Evolutionary conservation across 2,329 filamentous ascomycete genomes (phyloP), one percentile per base, ranked within the genome.

Genomic region (Neopestalotiopsis sp.): DNA sequence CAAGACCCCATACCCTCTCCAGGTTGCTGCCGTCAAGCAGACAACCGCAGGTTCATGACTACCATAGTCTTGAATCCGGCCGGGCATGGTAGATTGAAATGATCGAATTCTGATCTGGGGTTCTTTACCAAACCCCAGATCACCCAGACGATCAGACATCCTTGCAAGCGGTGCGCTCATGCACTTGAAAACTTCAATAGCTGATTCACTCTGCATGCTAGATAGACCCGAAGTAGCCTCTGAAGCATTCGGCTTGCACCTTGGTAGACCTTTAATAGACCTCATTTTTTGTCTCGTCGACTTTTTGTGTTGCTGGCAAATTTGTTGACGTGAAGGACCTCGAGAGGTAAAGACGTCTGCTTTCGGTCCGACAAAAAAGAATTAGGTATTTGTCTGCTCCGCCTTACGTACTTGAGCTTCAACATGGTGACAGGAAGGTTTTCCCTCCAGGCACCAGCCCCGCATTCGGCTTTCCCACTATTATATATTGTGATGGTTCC

Each of bases 1-100:
- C 58, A 61, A 30, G 24, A 61, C 24, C 56, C 58, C 58, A 61
- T 61, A 61, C 58, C 58, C 30, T 61, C 32, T 61, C 58, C 58
- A 61, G 58, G 58, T 61, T 61, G 58, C 58, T 61, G 58, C 58
- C 58, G 58, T 3, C 58, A 61, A 61, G 58, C 58, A 61, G 58
- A 38, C 58, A 24, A 61, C 58, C 30, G 58, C 58, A 34, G 58
- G 58, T 30, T 61, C 28, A 20, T 61, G 30, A 61, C 32, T 61
- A 61, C 58, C 58, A 61, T 61, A 61, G 32, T 61, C 58, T 61
- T 61, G 58, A 61, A 30, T 61, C 58, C 58, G 58, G 58, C 58
- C 58, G 32, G 58, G 58, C 34, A 61, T 61, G 58, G 58, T 61
- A 61, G 58, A 61, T 61, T n/a, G 34, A 61, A 61, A 32, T 61